These are phyloP conservation scores for Hortaea sp. DNA, from an alignment of 2,329 filamentous ascomycete genomes.

Conservation along the genomic window DNA sequence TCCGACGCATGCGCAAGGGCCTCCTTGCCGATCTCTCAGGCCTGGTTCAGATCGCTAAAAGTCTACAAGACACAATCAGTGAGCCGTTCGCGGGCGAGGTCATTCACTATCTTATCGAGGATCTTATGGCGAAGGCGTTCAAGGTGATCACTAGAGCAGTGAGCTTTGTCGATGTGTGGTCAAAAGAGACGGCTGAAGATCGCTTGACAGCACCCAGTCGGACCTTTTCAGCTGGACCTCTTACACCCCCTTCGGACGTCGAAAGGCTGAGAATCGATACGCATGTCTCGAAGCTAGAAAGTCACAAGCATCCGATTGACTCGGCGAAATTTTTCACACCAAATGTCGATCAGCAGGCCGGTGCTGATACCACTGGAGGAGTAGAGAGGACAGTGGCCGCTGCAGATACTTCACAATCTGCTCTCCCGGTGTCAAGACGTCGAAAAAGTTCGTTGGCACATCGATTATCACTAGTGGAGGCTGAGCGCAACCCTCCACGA, in stretches of 20 bases:
- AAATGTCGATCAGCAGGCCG: background rate
- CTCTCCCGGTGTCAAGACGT: slow-evolving; percentile 4
- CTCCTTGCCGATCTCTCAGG: slow-evolving; percentile 81
- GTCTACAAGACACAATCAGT: slow-evolving; percentile 63
- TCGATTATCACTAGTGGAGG: slow-evolving; percentile 18
- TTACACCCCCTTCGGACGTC: background rate
- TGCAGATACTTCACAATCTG: no score
- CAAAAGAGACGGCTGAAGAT: slow-evolving; percentile 14
- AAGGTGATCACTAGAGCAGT: slow-evolving; percentile 88
- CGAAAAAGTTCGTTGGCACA: slow-evolving; percentile 16
- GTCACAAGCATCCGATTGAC: background rate
- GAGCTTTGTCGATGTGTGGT: slow-evolving; percentile 77
- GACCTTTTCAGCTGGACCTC: background rate
- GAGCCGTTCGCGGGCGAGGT: slow-evolving; percentile 43
- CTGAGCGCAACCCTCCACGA: slow-evolving; percentile 27
- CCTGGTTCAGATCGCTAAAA: slow-evolving; percentile 80
- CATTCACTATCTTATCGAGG: slow-evolving; percentile 71
- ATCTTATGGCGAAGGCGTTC: slow-evolving; percentile 89
- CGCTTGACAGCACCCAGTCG: background rate
- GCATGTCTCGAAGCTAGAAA: background rate
- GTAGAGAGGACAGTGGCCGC: no score
- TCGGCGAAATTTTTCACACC: background rate
- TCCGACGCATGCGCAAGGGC: slow-evolving; percentile 75
- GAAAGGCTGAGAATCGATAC: background rate
- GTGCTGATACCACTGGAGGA: background rate